These are phyloP conservation scores for Calonectria montana DNA, from an alignment of 2,329 filamentous ascomycete genomes.

Conservation along the genomic window DNA sequence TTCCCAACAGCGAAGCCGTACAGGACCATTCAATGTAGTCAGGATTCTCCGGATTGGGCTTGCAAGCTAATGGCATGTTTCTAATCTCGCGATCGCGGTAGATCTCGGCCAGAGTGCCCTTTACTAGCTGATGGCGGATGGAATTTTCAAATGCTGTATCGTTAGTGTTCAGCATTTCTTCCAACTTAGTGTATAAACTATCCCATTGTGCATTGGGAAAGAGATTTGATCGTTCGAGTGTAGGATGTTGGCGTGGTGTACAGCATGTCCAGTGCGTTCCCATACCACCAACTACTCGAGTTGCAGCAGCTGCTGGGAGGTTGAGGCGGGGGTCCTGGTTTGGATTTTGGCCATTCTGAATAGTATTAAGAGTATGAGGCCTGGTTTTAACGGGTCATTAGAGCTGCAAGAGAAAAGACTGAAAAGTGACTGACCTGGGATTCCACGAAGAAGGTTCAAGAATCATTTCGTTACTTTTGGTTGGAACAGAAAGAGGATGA, in stretches of 20 bases:
- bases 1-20: background rate
- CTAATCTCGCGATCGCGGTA: background rate
- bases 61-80: slow-evolving; percentile 14
- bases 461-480: background rate
- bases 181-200: background rate
- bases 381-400: no score
- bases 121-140: slow-evolving; percentile 12
- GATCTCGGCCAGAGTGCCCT: background rate
- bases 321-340: background rate
- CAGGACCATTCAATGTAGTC: slow-evolving; percentile 8
- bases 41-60: background rate
- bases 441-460: slow-evolving; percentile 5
- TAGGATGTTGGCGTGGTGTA: slow-evolving; percentile 2
- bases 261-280: slow-evolving; percentile 19
- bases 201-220: slow-evolving; percentile 7
- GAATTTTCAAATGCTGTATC: slow-evolving; percentile 4
- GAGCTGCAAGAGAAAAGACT: no score
- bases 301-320: background rate
- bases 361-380: no score
- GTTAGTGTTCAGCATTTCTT: background rate
- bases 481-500: slow-evolving; percentile 1
- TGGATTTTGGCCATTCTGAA: slow-evolving; percentile 14
- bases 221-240: slow-evolving; percentile 3
- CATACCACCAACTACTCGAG: slow-evolving; percentile 13
- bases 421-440: background rate